A percentile compares a stretch with the other conserved stretches of the same genome.
phyloP scores from a whole-genome alignment of 139 green algal species.

The Desmodesmus armatus region DNA sequence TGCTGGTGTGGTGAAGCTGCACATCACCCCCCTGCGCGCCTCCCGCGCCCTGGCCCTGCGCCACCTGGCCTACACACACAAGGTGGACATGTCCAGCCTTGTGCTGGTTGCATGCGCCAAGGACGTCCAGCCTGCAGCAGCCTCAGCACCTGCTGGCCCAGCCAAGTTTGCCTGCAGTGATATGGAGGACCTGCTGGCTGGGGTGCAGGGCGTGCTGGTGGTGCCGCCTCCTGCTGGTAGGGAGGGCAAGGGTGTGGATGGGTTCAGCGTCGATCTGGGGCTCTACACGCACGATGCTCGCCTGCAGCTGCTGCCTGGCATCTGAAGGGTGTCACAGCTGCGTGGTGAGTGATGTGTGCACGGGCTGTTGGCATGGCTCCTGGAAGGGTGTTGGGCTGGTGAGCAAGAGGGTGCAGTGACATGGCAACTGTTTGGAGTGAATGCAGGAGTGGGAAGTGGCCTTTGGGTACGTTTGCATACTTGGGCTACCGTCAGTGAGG shows the following conservation, averaged over 20 bases:
- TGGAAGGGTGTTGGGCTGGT: no score
- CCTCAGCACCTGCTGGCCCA: not conserved
- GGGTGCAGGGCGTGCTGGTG: slow-evolving; percentile 64
- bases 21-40: slow-evolving; percentile 86
- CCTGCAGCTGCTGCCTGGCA: slow-evolving; percentile 39
- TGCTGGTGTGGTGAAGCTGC: slow-evolving; percentile 59
- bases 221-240: slow-evolving; percentile 38
- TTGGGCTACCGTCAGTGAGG: no score
- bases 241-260: not conserved
- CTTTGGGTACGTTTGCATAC: no score
- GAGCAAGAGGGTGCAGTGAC: no score
- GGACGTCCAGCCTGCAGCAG: not conserved
- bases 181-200: slow-evolving; percentile 64
- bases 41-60: slow-evolving; percentile 82
- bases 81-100: slow-evolving; percentile 59
- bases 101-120: slow-evolving; percentile 45
- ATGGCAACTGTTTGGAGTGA: no score
- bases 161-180: slow-evolving; percentile 52
- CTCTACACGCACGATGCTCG: slow-evolving; percentile 33
- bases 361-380: no score
- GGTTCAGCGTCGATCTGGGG: slow-evolving; percentile 42
- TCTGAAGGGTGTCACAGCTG: no score
- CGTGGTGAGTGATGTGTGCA: no score
- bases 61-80: slow-evolving; percentile 68
- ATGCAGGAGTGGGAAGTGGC: no score